Evolutionary conservation across 805 yeast species (phyloP).

Genomic region (Spathaspora gorwiae): DNA sequence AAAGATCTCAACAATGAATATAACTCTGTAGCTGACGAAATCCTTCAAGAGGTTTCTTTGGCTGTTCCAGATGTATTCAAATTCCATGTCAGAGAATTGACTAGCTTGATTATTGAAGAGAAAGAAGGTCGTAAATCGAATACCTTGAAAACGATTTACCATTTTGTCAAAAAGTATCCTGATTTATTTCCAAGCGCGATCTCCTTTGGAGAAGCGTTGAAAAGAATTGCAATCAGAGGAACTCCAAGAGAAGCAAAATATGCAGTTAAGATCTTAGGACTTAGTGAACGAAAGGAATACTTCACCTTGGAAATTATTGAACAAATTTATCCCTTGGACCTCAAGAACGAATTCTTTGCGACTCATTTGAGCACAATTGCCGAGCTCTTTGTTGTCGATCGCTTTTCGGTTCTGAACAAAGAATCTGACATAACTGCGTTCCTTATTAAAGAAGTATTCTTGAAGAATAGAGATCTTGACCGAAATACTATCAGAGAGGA

Average conservation of each 20-base stretch:
- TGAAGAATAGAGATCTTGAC: slow-evolving; percentile 43
- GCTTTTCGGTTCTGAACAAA: slow-evolving; percentile 45
- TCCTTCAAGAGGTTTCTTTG: slow-evolving; percentile 56
- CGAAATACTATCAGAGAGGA: slow-evolving; percentile 18
- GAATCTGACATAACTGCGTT: slow-evolving; percentile 56
- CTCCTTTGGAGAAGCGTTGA: slow-evolving; percentile 41
- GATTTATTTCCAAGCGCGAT: slow-evolving; percentile 44
- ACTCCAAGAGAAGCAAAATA: slow-evolving; percentile 60
- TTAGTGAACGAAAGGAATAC: slow-evolving; percentile 40
- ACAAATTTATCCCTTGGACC: slow-evolving; percentile 48
- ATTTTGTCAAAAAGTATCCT: slow-evolving; percentile 49
- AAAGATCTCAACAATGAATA: slow-evolving; percentile 29
- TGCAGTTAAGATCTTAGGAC: slow-evolving; percentile 53
- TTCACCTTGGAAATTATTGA: slow-evolving; percentile 36
- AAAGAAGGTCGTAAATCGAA: slow-evolving; percentile 14
- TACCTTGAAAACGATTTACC: slow-evolving; percentile 54
- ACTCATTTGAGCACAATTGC: slow-evolving; percentile 59
- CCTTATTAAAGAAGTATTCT: slow-evolving; percentile 57
- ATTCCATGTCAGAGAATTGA: slow-evolving; percentile 51
- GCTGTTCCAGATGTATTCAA: slow-evolving; percentile 62
- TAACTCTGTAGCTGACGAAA: slow-evolving; percentile 41
- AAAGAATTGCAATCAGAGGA: slow-evolving; percentile 47
- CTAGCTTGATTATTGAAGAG: slow-evolving; percentile 26
- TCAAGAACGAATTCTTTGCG: slow-evolving; percentile 34
- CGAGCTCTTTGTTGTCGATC: slow-evolving; percentile 50